Conservation (phyloP, 1,284 basidiomycete genomes). For the Moniliella sp. region DNA sequence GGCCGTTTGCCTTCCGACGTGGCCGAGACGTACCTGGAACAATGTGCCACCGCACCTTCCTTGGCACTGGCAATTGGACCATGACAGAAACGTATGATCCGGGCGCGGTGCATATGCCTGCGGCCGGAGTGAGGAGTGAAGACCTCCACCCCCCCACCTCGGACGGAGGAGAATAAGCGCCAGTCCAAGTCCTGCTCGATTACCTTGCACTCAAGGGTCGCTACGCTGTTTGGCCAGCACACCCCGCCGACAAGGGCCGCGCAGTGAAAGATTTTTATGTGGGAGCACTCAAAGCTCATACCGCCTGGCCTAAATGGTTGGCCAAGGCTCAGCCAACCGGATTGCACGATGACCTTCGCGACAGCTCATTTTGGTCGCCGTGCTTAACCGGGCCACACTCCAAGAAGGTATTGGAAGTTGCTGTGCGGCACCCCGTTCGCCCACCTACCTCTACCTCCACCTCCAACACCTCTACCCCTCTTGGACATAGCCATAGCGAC, state of each 20-base stretch:
- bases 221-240: slow-evolving; percentile 18
- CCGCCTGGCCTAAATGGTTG: slow-evolving; percentile 23
- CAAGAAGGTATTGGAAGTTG: slow-evolving; percentile 1
- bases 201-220: slow-evolving; percentile 5
- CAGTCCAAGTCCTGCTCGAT: slow-evolving; percentile 9
- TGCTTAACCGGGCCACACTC: slow-evolving; percentile 12
- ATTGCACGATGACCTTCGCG: slow-evolving; percentile 1
- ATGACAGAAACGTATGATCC: too few species aligned
- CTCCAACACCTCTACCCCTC: neutral
- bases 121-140: slow-evolving; percentile 10
- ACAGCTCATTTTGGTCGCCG: slow-evolving; percentile 16
- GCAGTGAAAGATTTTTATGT: slow-evolving; percentile 32
- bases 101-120: slow-evolving; percentile 20
- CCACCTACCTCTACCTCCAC: neutral
- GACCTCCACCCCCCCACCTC: slow-evolving; percentile 1
- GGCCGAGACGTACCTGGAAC: slow-evolving; percentile 22
- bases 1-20: slow-evolving; percentile 21
- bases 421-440: neutral
- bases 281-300: slow-evolving; percentile 13
- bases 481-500: too few species aligned
- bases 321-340: neutral
- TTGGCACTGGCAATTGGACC: too few species aligned
- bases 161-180: slow-evolving; percentile 1
- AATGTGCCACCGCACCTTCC: slow-evolving; percentile 18
- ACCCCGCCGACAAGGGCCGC: slow-evolving; percentile 6